phyloP scores from a whole-genome alignment of 768 basidiomycete species.

The Boletus subcaerulescens region DNA sequence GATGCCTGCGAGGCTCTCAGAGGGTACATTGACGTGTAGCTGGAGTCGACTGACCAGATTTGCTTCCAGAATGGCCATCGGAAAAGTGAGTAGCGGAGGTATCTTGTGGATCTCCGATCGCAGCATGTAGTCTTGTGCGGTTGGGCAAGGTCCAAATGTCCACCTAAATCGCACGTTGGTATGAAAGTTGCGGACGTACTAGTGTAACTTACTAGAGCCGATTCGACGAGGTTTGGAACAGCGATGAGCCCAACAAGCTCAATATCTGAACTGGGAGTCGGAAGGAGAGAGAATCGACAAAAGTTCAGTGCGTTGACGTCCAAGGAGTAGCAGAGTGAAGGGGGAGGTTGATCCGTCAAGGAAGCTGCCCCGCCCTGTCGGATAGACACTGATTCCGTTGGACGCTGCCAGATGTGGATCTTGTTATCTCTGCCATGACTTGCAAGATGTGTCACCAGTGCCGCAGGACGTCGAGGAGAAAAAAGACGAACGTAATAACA shows the following conservation, averaged over 20 bases:
- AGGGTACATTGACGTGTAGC: neutral
- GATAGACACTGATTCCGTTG: conserved; percentile 46
- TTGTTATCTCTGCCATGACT: conserved; percentile 86
- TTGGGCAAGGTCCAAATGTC: conserved; percentile 85
- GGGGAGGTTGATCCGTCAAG: conserved; percentile 45
- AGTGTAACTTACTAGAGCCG: conserved; percentile 57
- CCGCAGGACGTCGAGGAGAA: neutral
- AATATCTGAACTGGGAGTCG: conserved; percentile 12
- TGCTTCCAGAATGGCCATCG: conserved; percentile 50
- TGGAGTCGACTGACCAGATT: conserved; percentile 46
- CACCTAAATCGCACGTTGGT: conserved; percentile 44
- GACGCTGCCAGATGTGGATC: conserved; percentile 67
- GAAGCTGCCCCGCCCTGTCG: conserved; percentile 56
- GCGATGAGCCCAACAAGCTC: conserved; percentile 55
- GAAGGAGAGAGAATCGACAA: conserved; percentile 80
- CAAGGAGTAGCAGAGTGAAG: conserved; percentile 61
- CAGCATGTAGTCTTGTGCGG: conserved; percentile 72
- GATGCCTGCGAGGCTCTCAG: conserved; percentile 52
- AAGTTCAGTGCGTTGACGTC: conserved; percentile 94
- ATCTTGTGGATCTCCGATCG: conserved; percentile 62
- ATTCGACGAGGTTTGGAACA: conserved; percentile 87
- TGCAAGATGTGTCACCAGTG: neutral
- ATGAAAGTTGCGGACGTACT: neutral
- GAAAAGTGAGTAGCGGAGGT: conserved; percentile 22
- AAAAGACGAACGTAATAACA: conserved; percentile 71